A percentile compares a stretch with the other conserved stretches of the same genome.
Evolutionary conservation across 352 stramenopile genomes (phyloP).

Genomic region (Pythium rishiriense): DNA sequence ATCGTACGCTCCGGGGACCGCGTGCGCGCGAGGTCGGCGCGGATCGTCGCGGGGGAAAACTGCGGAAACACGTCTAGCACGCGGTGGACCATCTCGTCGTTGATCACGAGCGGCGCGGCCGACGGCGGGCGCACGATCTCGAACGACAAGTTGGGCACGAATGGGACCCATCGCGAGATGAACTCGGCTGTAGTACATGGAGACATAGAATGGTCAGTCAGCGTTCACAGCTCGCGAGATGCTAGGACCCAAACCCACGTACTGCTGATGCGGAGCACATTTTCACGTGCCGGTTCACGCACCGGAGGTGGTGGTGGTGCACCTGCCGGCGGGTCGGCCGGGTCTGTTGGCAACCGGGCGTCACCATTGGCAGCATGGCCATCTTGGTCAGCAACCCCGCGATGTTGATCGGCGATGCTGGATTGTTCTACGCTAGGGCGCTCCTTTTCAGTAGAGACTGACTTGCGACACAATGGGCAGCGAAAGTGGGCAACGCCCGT

Average conservation of each 20-base stretch:
- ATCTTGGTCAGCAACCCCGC: neutral
- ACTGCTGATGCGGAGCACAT: conserved; percentile 81
- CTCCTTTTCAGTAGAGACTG: conserved; percentile 21
- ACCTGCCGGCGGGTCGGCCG: too few species aligned
- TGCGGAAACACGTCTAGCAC: conserved; percentile 80
- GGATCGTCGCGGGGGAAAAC: conserved; percentile 58
- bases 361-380: too few species aligned
- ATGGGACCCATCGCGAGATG: conserved; percentile 62
- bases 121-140: conserved; percentile 66
- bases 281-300: conserved; percentile 26
- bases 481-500: conserved; percentile 16
- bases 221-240: neutral
- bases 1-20: conserved; percentile 70
- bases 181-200: conserved; percentile 45
- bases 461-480: conserved; percentile 21
- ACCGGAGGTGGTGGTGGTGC: neutral
- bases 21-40: conserved; percentile 49
- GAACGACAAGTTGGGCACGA: conserved; percentile 72
- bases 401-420: conserved; percentile 3
- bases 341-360: too few species aligned
- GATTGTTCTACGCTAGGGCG: conserved; percentile 17
- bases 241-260: conserved; percentile 30
- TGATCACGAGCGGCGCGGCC: conserved; percentile 47
- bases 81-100: conserved; percentile 68
- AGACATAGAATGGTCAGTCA: neutral